Evolutionary conservation across 805 yeast species (phyloP).

Genomic region (Yarrowia keelungensis): DNA sequence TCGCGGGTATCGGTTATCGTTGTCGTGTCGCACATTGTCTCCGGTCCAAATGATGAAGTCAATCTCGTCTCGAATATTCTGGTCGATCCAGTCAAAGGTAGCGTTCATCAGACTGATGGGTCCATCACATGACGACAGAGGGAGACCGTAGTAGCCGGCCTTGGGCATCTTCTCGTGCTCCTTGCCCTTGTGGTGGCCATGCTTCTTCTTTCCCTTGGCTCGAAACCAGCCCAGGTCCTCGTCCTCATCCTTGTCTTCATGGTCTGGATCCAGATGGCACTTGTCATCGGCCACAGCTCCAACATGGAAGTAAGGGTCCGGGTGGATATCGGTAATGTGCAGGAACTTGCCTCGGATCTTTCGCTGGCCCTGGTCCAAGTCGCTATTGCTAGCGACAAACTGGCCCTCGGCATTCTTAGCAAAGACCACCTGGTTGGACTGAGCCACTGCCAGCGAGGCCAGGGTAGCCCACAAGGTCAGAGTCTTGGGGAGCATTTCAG

Average conservation of each 20-base stretch:
- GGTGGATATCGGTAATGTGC: constrained; percentile 89
- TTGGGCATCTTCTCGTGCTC: constrained; percentile 44
- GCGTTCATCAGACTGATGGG: constrained; percentile 66
- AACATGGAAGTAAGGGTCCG: constrained; percentile 68
- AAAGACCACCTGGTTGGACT: constrained; percentile 22
- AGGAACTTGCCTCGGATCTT: constrained; percentile 73
- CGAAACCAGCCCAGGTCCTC: background rate
- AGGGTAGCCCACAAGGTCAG: constrained; percentile 25
- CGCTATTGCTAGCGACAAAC: constrained; percentile 21
- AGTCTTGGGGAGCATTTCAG: constrained; percentile 24
- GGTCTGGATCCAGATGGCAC: constrained; percentile 58
- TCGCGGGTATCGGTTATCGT: constrained; percentile 76
- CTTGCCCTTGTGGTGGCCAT: constrained; percentile 49
- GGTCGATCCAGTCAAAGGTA: constrained; percentile 71
- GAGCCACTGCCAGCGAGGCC: constrained; percentile 17
- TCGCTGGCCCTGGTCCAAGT: constrained; percentile 8
- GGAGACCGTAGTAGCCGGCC: constrained; percentile 77
- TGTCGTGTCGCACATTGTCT: constrained; percentile 85
- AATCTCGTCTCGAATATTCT: constrained; percentile 72
- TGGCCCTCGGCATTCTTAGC: constrained; percentile 31
- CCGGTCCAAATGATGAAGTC: constrained; percentile 94
- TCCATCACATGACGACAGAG: constrained; percentile 78
- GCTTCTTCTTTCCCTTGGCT: constrained; percentile 26
- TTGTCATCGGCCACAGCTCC: constrained; percentile 58
- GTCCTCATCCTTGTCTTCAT: constrained; percentile 3